Base-by-base conservation (phyloP, 2,329 filamentous ascomycete genomes). In the Akanthomyces lecanii region DNA sequence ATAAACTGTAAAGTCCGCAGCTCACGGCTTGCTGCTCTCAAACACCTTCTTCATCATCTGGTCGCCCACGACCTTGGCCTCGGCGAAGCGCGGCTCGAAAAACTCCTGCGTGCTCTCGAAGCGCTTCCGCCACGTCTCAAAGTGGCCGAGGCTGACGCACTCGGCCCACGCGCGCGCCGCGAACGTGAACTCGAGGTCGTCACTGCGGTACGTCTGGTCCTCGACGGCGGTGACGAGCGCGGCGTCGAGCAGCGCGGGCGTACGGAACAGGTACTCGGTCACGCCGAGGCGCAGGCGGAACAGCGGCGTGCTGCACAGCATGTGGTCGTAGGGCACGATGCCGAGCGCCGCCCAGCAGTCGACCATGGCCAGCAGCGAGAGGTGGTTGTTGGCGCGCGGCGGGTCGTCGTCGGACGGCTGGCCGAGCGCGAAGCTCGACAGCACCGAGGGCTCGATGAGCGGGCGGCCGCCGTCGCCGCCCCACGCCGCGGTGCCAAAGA, bases 241-340 rank as follows among this genome's bases (percentile, higher is more conserved):
- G 72, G 95, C 92, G 57, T 96, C 89, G 16, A 99, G 85, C 59
- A 97, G 81, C 3, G 84, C 85, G 21, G 85, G 82, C 71, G 93
- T 92, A 67, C 92, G 89, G 80, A 97, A 99, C 44, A 99, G 82
- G 73, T 96, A 94, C 77, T 99, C 95, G 1, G 93, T 94, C n/a
- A 97, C 96, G 63, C 95, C 95, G 40, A 99, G 85, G 86, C 95
- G 97, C 67, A 99, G 86, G 57, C 95, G 90, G 81, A 99, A 99
- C 53, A 98, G 85, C 79, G 95, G 95, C 45, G 95, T 99, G 61
- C 92, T 97, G 79, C 95, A 99, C 69, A 99, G 96, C 93, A 99
- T 99, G 80, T 99, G 96, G 76, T 99, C 94, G 75, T 99, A 99
- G 0, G 95, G 95, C 54, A 96, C 90, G 70, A 97, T 99, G 40